phyloP scores from a whole-genome alignment of 108 stramenopile genomes.

The Fragilariopsis cylindrus region DNA sequence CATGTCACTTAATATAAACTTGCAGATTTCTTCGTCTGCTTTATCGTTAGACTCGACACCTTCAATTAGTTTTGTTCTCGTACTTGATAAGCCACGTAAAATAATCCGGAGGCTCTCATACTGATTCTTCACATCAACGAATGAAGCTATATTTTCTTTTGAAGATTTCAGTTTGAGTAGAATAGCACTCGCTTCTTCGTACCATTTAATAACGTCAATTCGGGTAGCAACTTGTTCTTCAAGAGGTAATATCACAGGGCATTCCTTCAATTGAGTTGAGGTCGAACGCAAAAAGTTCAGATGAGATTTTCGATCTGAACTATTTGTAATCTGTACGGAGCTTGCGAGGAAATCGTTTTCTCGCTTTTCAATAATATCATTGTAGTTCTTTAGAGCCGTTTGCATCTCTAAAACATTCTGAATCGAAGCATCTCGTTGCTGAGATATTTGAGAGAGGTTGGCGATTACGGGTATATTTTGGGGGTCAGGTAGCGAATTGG shows the following conservation, averaged over 20 bases:
- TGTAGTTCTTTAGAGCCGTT: not conserved
- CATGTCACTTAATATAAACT: conserved; percentile 50
- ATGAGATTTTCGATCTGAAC: not conserved
- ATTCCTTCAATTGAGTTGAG: conserved; percentile 36
- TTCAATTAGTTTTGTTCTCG: conserved; percentile 32
- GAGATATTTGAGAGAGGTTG: conserved; percentile 2
- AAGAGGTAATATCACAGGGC: conserved; percentile 54
- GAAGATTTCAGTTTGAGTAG: not conserved
- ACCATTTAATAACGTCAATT: conserved; percentile 63
- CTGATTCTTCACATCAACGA: not conserved
- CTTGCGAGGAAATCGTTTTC: conserved; percentile 10
- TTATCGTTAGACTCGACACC: conserved; percentile 31
- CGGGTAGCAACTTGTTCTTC: conserved; percentile 70
- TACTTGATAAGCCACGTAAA: conserved; percentile 38
- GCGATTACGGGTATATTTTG: not conserved
- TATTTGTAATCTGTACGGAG: not conserved
- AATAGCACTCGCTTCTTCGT: conserved; percentile 18
- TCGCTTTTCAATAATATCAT: not conserved
- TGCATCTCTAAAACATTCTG: not conserved
- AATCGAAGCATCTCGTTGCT: conserved; percentile 1
- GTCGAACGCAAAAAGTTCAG: not conserved
- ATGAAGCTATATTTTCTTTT: not conserved
- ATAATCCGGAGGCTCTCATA: conserved; percentile 23
- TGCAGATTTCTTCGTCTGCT: conserved; percentile 49
- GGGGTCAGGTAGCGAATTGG: not conserved